A percentile compares a stretch with the other conserved stretches of the same genome.
Evolutionary conservation across 768 basidiomycete species (phyloP).

Genomic region (Tephrocybe rancida): DNA sequence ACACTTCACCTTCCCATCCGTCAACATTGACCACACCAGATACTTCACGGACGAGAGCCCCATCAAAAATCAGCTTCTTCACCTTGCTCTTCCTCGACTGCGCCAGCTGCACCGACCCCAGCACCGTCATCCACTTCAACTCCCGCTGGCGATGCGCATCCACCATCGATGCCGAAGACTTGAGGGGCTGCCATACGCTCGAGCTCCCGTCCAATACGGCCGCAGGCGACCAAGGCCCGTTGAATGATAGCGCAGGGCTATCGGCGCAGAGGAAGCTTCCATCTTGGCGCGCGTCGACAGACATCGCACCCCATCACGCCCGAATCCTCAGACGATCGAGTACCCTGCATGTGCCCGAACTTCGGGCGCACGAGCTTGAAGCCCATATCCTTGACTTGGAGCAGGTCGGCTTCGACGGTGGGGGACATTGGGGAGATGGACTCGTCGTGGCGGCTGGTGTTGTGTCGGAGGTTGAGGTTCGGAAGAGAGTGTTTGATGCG

Average conservation of each 20-base stretch:
- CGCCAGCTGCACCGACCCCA: slow-evolving; percentile 56
- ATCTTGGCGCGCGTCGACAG: slow-evolving; percentile 33
- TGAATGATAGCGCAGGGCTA: slow-evolving; percentile 45
- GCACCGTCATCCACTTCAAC: slow-evolving; percentile 70
- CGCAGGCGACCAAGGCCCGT: slow-evolving; percentile 21
- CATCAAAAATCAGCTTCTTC: slow-evolving; percentile 71
- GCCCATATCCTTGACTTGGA: slow-evolving; percentile 81
- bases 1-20: slow-evolving; percentile 74
- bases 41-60: slow-evolving; percentile 85
- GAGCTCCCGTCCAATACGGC: slow-evolving; percentile 16
- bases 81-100: slow-evolving; percentile 79
- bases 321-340: slow-evolving; percentile 60
- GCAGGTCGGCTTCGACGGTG: slow-evolving; percentile 46
- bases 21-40: slow-evolving; percentile 81
- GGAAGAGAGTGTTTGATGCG: slow-evolving; percentile 71
- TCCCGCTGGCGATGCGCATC: slow-evolving; percentile 79
- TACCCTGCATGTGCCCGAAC: slow-evolving; percentile 39
- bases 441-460: slow-evolving; percentile 39
- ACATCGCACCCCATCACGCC: slow-evolving; percentile 36
- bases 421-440: slow-evolving; percentile 24
- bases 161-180: slow-evolving; percentile 41
- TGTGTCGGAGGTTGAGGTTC: slow-evolving; percentile 62
- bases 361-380: slow-evolving; percentile 76
- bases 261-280: slow-evolving; percentile 35
- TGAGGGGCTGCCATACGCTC: not conserved